These are phyloP conservation scores for Boletus semigastroideus DNA, from an alignment of 1,284 basidiomycete species.

Conservation along the genomic window DNA sequence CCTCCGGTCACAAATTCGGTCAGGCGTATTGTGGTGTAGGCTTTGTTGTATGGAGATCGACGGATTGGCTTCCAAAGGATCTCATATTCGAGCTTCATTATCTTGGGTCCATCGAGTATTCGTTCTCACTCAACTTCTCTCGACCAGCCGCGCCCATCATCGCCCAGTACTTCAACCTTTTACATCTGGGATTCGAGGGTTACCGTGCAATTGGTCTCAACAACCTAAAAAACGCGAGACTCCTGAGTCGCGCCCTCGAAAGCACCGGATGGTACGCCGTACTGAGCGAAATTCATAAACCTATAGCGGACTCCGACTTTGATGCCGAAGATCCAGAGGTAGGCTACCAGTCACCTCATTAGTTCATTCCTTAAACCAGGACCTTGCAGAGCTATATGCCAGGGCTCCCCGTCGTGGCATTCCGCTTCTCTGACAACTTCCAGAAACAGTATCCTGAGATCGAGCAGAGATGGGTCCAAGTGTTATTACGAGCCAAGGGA, in stretches of 20 bases:
- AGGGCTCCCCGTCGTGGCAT: slow-evolving; percentile 89
- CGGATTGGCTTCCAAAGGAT: slow-evolving; percentile 68
- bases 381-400: slow-evolving; percentile 59
- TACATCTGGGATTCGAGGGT: slow-evolving; percentile 83
- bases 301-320: slow-evolving; percentile 26
- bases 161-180: slow-evolving; percentile 89
- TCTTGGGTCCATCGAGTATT: slow-evolving; percentile 59
- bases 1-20: slow-evolving; percentile 90
- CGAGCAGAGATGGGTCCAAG: slow-evolving; percentile 90
- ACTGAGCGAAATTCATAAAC: slow-evolving; percentile 69
- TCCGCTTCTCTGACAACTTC: slow-evolving; percentile 85
- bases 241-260: slow-evolving; percentile 87
- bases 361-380: slow-evolving; percentile 4
- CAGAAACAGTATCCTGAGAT: slow-evolving; percentile 68
- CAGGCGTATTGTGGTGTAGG: slow-evolving; percentile 86
- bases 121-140: slow-evolving; percentile 95
- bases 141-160: slow-evolving; percentile 90
- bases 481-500: slow-evolving; percentile 70
- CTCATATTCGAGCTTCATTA: slow-evolving; percentile 95
- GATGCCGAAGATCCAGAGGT: slow-evolving; percentile 61
- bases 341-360: slow-evolving; percentile 9
- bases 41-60: slow-evolving; percentile 84
- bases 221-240: slow-evolving; percentile 82
- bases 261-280: slow-evolving; percentile 75
- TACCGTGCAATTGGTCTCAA: slow-evolving; percentile 73